A percentile compares a stretch with the other conserved stretches of the same genome.
These are phyloP conservation scores for Debaryomyces udenii DNA, from an alignment of 1,139 yeast genomes.

Conservation along the genomic window DNA sequence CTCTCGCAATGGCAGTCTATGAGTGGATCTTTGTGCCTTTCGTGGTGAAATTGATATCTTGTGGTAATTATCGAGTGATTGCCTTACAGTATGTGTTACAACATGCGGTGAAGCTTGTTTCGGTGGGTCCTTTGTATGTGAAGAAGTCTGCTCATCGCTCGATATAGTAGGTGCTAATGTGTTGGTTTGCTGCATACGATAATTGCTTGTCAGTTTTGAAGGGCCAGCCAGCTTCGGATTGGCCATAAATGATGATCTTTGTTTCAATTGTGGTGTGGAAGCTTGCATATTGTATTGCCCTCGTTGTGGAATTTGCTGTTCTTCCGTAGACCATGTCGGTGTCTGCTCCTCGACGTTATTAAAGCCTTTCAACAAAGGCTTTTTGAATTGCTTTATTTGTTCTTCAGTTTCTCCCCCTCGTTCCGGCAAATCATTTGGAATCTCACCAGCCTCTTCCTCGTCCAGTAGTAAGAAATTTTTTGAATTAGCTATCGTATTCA, in stretches of 20 bases:
- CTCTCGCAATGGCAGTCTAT: constrained; percentile 21
- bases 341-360: constrained; percentile 34
- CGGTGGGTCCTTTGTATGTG: constrained; percentile 10
- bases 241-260: constrained; percentile 18
- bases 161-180: constrained; percentile 19
- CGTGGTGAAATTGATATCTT: constrained; percentile 40
- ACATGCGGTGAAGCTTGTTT: constrained; percentile 16
- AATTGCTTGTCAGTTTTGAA: constrained; percentile 21
- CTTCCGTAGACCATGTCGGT: constrained; percentile 45
- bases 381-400: constrained; percentile 20
- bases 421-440: constrained; percentile 14
- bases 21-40: constrained; percentile 20
- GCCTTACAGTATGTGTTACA: constrained; percentile 33
- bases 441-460: constrained; percentile 21
- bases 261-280: constrained; percentile 39
- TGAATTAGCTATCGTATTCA: constrained; percentile 17
- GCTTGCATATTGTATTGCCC: constrained; percentile 25
- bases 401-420: constrained; percentile 10
- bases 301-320: constrained; percentile 20
- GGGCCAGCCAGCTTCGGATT: constrained; percentile 7
- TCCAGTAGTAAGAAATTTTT: constrained; percentile 21
- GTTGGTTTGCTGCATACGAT: constrained; percentile 29
- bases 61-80: constrained; percentile 40
- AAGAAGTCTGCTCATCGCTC: constrained; percentile 15
- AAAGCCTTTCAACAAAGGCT: constrained; percentile 25